phyloP scores from a whole-genome alignment of 2,329 filamentous ascomycete genomes.

The Fusarium veterinarium region DNA sequence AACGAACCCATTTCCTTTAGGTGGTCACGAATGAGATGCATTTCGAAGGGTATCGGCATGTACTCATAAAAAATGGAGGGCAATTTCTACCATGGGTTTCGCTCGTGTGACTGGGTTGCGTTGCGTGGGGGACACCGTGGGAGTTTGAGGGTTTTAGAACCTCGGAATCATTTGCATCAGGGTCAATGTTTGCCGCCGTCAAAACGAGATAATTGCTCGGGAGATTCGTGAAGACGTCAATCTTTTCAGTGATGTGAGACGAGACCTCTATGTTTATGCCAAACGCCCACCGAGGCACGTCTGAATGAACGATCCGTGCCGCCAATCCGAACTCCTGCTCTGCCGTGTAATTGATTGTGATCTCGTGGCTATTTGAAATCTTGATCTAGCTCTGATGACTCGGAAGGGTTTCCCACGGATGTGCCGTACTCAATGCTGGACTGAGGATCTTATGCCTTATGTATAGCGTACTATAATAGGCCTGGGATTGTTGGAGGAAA shows the following conservation, averaged over 20 bases:
- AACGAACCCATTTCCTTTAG: constrained; percentile 56
- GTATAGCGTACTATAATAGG: not conserved
- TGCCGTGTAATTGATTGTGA: constrained; percentile 16
- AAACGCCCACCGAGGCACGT: constrained; percentile 21
- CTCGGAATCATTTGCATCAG: constrained; percentile 63
- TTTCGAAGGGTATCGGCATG: constrained; percentile 59
- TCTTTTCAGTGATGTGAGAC: constrained; percentile 41
- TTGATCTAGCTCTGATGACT: not conserved
- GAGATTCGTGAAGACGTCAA: constrained; percentile 46
- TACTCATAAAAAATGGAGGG: constrained; percentile 60
- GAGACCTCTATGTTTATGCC: constrained; percentile 27
- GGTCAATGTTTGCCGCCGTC: constrained; percentile 55
- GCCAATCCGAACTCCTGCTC: not conserved
- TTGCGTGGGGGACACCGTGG: constrained; percentile 54
- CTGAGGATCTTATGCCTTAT: no score
- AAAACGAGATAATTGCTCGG: constrained; percentile 49
- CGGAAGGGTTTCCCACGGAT: not conserved
- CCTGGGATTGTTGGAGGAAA: not conserved
- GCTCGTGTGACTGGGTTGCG: constrained; percentile 54
- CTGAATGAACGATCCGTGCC: constrained; percentile 22
- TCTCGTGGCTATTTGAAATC: not conserved
- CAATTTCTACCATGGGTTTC: constrained; percentile 54
- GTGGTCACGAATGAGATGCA: constrained; percentile 59
- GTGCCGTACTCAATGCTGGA: not conserved
- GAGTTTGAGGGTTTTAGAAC: constrained; percentile 61